Percentiles rank a stretch among this genome's conserved stretches.
Conservation (phyloP, 78 protist species). For the Dictyostelium purpureum region DNA sequence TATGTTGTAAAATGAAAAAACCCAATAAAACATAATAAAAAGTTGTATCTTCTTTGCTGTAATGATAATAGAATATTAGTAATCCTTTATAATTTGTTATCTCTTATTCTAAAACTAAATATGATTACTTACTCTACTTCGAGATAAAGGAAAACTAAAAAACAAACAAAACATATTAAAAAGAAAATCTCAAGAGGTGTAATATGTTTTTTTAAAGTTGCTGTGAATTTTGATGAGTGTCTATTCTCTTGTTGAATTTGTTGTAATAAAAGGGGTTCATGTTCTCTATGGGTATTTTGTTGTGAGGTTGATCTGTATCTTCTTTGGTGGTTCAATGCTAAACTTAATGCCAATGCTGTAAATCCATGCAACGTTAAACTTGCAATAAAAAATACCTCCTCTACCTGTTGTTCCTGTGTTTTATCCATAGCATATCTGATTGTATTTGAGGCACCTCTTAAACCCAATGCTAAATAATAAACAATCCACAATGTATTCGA, state of each 20-base stretch:
- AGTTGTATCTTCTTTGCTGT: constrained; percentile 43
- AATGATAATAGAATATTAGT: background rate
- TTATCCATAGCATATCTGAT: constrained; percentile 65
- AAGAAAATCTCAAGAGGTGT: constrained; percentile 14
- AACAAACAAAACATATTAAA: constrained; percentile 46
- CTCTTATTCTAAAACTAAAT: background rate
- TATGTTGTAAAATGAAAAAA: constrained; percentile 51
- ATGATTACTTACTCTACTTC: constrained; percentile 41
- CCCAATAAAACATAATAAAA: constrained; percentile 52
- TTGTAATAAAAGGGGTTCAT: constrained; percentile 35
- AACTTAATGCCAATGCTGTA: constrained; percentile 37
- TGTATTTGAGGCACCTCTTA: constrained; percentile 70
- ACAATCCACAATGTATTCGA: constrained; percentile 77
- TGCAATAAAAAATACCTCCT: constrained; percentile 53
- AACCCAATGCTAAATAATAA: constrained; percentile 62
- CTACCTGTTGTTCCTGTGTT: constrained; percentile 18
- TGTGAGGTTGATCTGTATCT: constrained; percentile 60
- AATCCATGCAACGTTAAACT: constrained; percentile 72
- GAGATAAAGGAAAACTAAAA: constrained; percentile 50
- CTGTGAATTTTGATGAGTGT: background rate
- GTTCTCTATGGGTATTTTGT: constrained; percentile 28
- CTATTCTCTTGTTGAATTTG: constrained; percentile 47
- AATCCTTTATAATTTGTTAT: background rate
- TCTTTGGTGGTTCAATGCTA: constrained; percentile 75
- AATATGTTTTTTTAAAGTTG: constrained; percentile 2